Base-by-base conservation (phyloP, 768 basidiomycete species). In the Collybia mongolica region DNA sequence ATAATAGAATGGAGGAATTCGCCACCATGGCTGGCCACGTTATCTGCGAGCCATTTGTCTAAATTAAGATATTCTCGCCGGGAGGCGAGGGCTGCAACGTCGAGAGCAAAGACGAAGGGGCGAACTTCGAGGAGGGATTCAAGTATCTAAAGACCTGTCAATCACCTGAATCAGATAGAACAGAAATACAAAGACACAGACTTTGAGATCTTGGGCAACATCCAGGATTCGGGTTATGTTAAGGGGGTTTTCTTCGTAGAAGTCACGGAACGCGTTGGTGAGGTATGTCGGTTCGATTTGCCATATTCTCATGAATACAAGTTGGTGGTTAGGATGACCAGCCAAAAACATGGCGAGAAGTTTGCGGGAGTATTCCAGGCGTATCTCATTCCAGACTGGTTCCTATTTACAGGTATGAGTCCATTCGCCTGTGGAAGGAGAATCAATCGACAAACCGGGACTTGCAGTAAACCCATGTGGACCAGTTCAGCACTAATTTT, bases 261-360 rank as follows among this genome's bases (percentile, higher is more conserved):
- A 95, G 54, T 93, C 91, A 24, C 88, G 83, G 69, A 98, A 89
- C 6, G 93, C 92, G 49, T 85, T 80, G 4, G 93, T 86, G 44
- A 98, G 80, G 65, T 94, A 91, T 0, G 84, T 73, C 0, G 90
- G 90, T 60, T 93, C 83, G 38, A 91, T 87, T 61, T 95, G 91
- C 89, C 92, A 95, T 48, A 99, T 84, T 42, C 93, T 82, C 84
- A 96, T 93, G 73, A 98, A 98, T 49, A 98, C 94, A 8, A 99
- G 81, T 57, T 97, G 93, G 60, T 97, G 93, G 58, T 94, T 94
- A 6, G 94, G 93, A 61, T 95, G 90, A 14, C 93, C 91, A 17
- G 85, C 86, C 37, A 98, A 76, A 72, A 98, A 98, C 84, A 93
- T 90, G 32, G 83, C 78, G 44, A 98, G 75, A 12, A 98, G 74